Evolutionary conservation across 805 yeast genomes (phyloP).

Genomic region (Danielia reshetovae): DNA sequence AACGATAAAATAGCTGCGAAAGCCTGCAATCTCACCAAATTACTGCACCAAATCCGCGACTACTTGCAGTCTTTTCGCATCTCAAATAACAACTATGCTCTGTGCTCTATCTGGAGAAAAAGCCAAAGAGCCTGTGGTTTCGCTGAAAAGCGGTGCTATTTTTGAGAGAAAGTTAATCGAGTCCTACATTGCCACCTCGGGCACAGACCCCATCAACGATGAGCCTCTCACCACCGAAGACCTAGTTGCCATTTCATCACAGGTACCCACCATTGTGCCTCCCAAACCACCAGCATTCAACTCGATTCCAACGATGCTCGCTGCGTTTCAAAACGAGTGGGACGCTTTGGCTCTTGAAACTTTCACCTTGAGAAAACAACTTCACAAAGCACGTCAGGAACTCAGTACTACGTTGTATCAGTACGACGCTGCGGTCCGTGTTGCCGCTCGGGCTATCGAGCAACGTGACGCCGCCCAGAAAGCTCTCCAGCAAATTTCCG

Average conservation of each 20-base stretch:
- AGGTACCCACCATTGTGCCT: constrained; percentile 22
- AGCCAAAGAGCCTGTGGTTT: constrained; percentile 69
- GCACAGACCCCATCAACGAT: constrained; percentile 72
- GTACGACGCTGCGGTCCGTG: constrained; percentile 87
- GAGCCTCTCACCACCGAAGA: constrained; percentile 59
- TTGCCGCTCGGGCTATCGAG: constrained; percentile 68
- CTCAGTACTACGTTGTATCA: constrained; percentile 74
- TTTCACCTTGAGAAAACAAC: constrained; percentile 69
- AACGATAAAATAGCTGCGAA: too few species aligned
- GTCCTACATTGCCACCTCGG: constrained; percentile 59
- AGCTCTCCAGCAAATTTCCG: constrained; percentile 58
- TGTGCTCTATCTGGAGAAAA: constrained; percentile 62
- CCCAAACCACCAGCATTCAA: constrained; percentile 47
- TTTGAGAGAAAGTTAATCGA: constrained; percentile 63
- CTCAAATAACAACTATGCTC: constrained; percentile 19
- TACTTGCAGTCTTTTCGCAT: too few species aligned
- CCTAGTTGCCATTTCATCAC: constrained; percentile 38
- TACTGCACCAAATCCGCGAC: too few species aligned
- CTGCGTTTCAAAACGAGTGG: constrained; percentile 84
- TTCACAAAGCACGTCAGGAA: constrained; percentile 63
- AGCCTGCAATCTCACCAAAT: too few species aligned
- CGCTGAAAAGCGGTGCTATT: constrained; percentile 64
- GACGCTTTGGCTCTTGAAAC: constrained; percentile 81
- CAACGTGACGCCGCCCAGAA: constrained; percentile 71
- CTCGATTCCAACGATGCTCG: constrained; percentile 74